phyloP scores from a whole-genome alignment of 2,329 filamentous ascomycete species.

The Aspergillaceae sp. region DNA sequence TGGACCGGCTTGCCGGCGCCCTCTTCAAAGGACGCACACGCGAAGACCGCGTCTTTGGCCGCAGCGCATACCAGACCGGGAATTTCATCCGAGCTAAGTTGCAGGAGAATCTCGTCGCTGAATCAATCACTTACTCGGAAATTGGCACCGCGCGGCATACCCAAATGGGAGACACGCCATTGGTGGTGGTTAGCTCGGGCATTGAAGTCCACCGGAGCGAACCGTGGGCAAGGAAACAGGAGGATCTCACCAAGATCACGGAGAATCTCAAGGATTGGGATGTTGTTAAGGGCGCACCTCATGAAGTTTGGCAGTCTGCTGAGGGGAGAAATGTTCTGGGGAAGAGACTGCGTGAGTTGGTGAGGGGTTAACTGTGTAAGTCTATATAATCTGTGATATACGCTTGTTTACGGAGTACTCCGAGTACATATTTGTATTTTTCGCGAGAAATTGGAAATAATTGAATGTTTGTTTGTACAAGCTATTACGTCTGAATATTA shows the following conservation, averaged over 20 bases:
- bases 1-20: conserved; percentile 71
- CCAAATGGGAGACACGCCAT: conserved; percentile 63
- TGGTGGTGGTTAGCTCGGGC: conserved; percentile 77
- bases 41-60: conserved; percentile 77
- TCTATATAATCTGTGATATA: not conserved
- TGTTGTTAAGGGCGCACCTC: conserved; percentile 72
- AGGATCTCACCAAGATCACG: conserved; percentile 73
- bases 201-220: conserved; percentile 56
- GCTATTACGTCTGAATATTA: too few species aligned
- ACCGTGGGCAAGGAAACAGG: conserved; percentile 75
- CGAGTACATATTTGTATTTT: not conserved
- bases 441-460: too few species aligned
- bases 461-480: too few species aligned
- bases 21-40: conserved; percentile 72
- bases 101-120: conserved; percentile 84
- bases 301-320: conserved; percentile 72
- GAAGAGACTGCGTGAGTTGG: conserved; percentile 63
- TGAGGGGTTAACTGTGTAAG: conserved; percentile 25
- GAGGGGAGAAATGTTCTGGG: conserved; percentile 69
- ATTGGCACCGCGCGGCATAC: conserved; percentile 70
- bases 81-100: conserved; percentile 84
- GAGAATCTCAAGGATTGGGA: conserved; percentile 75
- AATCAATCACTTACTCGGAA: conserved; percentile 75
- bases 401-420: not conserved
- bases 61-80: conserved; percentile 66